Percentiles rank a stretch among this genome's conserved stretches.
These are phyloP conservation scores for Exophiala sideris DNA, from an alignment of 2,329 filamentous ascomycete genomes.

Conservation along the genomic window DNA sequence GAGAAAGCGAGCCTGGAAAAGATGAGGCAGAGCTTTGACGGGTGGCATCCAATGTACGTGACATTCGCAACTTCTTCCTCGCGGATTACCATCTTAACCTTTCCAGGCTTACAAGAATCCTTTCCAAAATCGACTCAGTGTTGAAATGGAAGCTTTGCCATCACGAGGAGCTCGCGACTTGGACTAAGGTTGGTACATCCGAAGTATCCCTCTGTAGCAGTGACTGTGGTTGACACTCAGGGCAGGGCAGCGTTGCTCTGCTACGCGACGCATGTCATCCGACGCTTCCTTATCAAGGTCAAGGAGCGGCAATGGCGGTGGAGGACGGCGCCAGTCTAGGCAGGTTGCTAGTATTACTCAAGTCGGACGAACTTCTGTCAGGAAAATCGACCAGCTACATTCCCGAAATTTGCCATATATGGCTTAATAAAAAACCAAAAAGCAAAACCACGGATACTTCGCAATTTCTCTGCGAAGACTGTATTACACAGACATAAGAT, in stretches of 20 bases:
- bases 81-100: background rate
- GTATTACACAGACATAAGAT: too few species aligned
- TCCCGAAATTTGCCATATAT: background rate
- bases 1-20: constrained; percentile 52
- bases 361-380: background rate
- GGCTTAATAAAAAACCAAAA: too few species aligned
- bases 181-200: constrained; percentile 6
- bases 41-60: constrained; percentile 49
- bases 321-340: constrained; percentile 41
- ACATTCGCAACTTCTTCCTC: background rate
- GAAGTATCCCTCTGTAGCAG: constrained; percentile 22
- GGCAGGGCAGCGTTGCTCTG: constrained; percentile 45
- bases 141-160: constrained; percentile 20
- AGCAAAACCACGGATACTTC: too few species aligned
- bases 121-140: constrained; percentile 10
- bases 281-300: constrained; percentile 60
- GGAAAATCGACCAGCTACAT: background rate
- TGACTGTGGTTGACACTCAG: background rate
- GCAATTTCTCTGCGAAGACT: too few species aligned
- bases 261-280: constrained; percentile 64
- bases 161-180: constrained; percentile 10
- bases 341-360: constrained; percentile 48
- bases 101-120: constrained; percentile 9
- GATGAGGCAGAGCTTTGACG: constrained; percentile 52
- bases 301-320: constrained; percentile 32